A percentile compares a stretch with the other conserved stretches of the same genome.
phyloP scores from a whole-genome alignment of 2,329 filamentous ascomycete species.

The Talaromyces sp. region DNA sequence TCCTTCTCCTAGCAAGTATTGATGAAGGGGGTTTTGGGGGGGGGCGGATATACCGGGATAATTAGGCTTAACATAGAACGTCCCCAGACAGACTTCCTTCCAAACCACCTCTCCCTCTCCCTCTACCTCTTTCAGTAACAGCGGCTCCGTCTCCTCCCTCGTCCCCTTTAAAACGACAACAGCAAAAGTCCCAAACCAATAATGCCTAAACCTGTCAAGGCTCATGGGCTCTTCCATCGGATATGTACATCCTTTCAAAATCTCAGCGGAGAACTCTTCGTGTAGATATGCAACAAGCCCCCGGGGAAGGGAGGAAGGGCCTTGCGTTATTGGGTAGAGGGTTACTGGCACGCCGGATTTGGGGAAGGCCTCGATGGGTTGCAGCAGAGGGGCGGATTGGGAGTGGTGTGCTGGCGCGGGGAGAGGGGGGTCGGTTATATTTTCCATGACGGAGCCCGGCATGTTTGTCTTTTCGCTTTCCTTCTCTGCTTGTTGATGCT shows the following conservation, averaged over 20 bases:
- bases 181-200: slow-evolving; percentile 43
- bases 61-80: slow-evolving; percentile 45
- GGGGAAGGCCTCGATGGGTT: slow-evolving; percentile 27
- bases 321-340: slow-evolving; percentile 30
- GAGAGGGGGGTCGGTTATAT: slow-evolving; percentile 29
- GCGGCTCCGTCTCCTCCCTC: background rate
- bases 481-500: too few species aligned
- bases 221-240: slow-evolving; percentile 39
- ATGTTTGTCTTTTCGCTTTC: too few species aligned
- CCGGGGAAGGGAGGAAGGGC: slow-evolving; percentile 27
- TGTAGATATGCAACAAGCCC: slow-evolving; percentile 32
- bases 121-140: background rate
- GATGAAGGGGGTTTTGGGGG: background rate
- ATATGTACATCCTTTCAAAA: slow-evolving; percentile 38
- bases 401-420: slow-evolving; percentile 28
- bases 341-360: slow-evolving; percentile 23
- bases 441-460: slow-evolving; percentile 38
- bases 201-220: slow-evolving; percentile 33
- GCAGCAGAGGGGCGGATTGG: slow-evolving; percentile 25
- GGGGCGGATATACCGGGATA: slow-evolving; percentile 36
- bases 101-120: slow-evolving; percentile 30
- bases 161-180: slow-evolving; percentile 32
- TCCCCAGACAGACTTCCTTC: slow-evolving; percentile 38
- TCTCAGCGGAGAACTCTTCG: slow-evolving; percentile 37
- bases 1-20: too few species aligned